Evolutionary conservation across 495 filamentous ascomycete species (phyloP), one percentile per base, ranked within the genome.

Genomic region (Coniosporium apollinis): DNA sequence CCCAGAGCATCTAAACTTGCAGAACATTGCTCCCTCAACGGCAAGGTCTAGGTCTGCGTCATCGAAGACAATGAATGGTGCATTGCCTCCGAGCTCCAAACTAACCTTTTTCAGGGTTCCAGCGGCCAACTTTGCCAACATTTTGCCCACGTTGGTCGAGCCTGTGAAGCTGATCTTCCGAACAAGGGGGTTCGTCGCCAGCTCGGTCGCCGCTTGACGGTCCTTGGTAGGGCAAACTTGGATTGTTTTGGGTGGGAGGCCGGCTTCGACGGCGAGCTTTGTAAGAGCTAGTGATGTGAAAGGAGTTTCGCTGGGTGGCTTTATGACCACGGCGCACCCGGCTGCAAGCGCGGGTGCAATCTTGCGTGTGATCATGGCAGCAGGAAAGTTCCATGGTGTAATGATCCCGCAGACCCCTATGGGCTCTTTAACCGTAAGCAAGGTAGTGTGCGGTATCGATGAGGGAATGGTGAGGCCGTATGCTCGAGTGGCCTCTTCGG

Each of bases 391-490:
- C 85, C 85, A 93, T 31, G 58, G 58, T 21, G 93, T 93, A 49
- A 93, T 93, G 62, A 91, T 82, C 51, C 76, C 87, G 54, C 82
- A 89, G 44, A 94, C 86, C 62, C 86, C 86, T 44, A 94, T 63
- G 4, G 47, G 47, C 28, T 50, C 30, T 28, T 45, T 48, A 33
- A 48, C 31, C 11, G 45, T 48, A 17, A 48, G 20, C 19, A 26
- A 13, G 24, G 24, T 26, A 13, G 24, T 26, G 24, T 7, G 24
- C 8, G 24, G 8, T 7, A 13, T 13, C 8, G 24, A 26, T 26
- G 24, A 26, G 8, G 24, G 24, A 33, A 36, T 36, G 3, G 41
- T 44, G 19, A 46, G 19, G 21, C 48, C 48, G 36, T 48, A 42
- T 20, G 24, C 19, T 31, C 44, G 31, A 22, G 33, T 36, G 6